Conservation (phyloP, 352 stramenopile species). For the Thalassiosira mediterranea region DNA sequence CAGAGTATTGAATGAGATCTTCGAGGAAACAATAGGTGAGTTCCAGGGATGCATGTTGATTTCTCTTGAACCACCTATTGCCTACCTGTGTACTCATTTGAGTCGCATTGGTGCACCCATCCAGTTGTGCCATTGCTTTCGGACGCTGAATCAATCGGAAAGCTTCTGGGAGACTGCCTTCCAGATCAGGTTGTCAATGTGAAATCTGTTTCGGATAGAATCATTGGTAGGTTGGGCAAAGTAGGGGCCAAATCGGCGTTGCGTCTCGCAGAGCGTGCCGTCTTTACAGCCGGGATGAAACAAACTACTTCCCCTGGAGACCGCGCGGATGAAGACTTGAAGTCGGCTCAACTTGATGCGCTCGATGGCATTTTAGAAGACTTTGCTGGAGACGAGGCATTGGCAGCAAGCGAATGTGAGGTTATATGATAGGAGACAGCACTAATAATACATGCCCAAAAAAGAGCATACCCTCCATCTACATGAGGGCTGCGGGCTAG, state of each 20-base stretch:
- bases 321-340: constrained; percentile 6
- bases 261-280: constrained; percentile 62
- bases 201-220: constrained; percentile 49
- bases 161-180: constrained; percentile 58
- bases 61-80: neutral
- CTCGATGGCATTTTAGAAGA: constrained; percentile 65
- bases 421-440: constrained; percentile 33
- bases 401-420: constrained; percentile 54
- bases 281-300: constrained; percentile 54
- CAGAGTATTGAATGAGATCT: constrained; percentile 68
- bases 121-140: constrained; percentile 65
- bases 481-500: too few species aligned
- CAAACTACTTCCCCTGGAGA: too few species aligned
- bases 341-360: constrained; percentile 38
- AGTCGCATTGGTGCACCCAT: too few species aligned
- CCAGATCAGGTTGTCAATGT: constrained; percentile 33
- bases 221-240: constrained; percentile 48
- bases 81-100: neutral
- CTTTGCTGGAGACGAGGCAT: constrained; percentile 60
- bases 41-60: neutral
- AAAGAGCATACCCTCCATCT: too few species aligned
- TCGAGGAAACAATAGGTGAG: constrained; percentile 75
- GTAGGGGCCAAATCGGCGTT: constrained; percentile 73
- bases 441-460: too few species aligned
- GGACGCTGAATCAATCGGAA: constrained; percentile 56